Conservation (phyloP, 2,329 filamentous ascomycete species). For the Oidium heveae region DNA sequence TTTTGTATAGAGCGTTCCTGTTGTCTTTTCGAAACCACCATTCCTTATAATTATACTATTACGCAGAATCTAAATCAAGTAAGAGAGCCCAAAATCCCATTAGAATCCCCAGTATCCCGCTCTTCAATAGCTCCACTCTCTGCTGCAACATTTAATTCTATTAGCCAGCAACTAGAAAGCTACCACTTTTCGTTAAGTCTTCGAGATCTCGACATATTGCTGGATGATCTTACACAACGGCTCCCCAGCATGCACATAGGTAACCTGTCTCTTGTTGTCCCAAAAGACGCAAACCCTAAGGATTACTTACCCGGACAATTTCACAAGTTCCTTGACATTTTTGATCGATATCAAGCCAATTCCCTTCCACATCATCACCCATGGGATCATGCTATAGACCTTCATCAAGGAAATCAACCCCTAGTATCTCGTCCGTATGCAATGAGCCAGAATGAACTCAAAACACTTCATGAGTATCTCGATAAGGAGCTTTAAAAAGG, state of each 20-base stretch:
- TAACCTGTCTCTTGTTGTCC: not conserved
- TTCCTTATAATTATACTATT: not conserved
- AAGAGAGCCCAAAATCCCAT: too few relatives aligned
- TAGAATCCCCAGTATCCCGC: too few relatives aligned
- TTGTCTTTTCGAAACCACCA: not conserved
- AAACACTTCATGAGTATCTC: not conserved
- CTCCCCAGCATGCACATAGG: not conserved
- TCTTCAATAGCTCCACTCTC: too few relatives aligned
- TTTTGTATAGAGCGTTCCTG: not conserved
- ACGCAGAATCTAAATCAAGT: not conserved
- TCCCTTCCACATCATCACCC: not conserved
- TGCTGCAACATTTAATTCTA: too few relatives aligned
- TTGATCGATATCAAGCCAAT: not conserved
- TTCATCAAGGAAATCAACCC: not conserved
- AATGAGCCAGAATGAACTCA: not conserved
- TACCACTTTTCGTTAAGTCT: not conserved
- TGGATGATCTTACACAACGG: not conserved
- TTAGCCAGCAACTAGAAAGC: too few relatives aligned
- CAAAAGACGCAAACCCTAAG: not conserved
- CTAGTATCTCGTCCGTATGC: not conserved
- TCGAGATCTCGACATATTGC: not conserved
- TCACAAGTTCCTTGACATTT: not conserved
- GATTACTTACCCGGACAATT: not conserved
- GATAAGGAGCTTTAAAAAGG: not conserved
- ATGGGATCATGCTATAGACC: not conserved